Percentiles rank a stretch among this genome's conserved stretches.
phyloP scores from a whole-genome alignment of 129 eudicot genomes.

The Sambucus nigra region DNA sequence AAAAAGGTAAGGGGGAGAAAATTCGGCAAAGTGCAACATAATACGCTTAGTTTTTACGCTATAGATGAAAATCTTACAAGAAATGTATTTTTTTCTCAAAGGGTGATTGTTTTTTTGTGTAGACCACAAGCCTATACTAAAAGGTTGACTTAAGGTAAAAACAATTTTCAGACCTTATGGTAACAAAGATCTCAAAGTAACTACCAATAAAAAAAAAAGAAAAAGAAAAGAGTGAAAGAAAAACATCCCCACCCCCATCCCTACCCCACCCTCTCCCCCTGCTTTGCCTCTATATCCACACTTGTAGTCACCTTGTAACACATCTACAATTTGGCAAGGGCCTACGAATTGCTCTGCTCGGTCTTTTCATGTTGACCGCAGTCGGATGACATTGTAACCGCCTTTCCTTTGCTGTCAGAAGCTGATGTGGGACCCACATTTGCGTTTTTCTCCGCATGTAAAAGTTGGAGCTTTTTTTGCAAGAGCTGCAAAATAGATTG shows the following conservation, averaged over 20 bases:
- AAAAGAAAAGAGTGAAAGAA: neutral
- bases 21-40: no score
- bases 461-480: slow-evolving; percentile 38
- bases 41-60: no score
- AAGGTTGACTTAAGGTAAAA: neutral
- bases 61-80: no score
- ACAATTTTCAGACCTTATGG: neutral
- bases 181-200: neutral
- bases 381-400: slow-evolving; percentile 24
- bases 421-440: slow-evolving; percentile 5
- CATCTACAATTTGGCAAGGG: slow-evolving; percentile 18
- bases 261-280: neutral
- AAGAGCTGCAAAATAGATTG: slow-evolving; percentile 19
- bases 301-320: slow-evolving; percentile 10
- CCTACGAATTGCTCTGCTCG: slow-evolving; percentile 9
- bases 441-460: slow-evolving; percentile 18
- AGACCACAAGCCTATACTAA: neutral
- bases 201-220: neutral
- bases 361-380: slow-evolving; percentile 15
- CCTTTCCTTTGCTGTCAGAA: slow-evolving; percentile 49
- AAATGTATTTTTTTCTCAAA: neutral
- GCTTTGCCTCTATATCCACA: slow-evolving; percentile 24
- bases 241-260: neutral
- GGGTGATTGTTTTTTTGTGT: neutral
- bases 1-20: no score